Conservation (phyloP, 2,329 filamentous ascomycete species). For the Ophiostoma sp. region DNA sequence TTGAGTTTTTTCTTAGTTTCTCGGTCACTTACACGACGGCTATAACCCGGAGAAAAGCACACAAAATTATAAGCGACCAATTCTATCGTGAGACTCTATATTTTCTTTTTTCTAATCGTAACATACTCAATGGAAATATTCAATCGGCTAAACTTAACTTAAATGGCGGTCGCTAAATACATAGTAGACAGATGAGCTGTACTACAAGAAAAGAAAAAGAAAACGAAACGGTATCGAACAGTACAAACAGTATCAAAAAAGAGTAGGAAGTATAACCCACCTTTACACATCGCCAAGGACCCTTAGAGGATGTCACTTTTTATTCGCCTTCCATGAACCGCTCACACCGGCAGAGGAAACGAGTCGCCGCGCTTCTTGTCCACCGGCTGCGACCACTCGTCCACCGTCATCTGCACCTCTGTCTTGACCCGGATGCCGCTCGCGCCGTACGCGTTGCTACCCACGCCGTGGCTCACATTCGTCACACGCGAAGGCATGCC, state of each 20-base stretch:
- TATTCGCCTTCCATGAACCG: neutral
- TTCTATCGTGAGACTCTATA: neutral
- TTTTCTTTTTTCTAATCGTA: neutral
- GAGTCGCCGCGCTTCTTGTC: conserved; percentile 15
- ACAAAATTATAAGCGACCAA: neutral
- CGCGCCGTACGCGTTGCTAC: neutral
- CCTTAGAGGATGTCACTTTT: no score
- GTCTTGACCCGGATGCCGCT: conserved; percentile 27
- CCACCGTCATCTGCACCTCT: conserved; percentile 25
- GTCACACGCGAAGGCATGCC: neutral
- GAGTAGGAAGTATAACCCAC: neutral
- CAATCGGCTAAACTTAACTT: neutral
- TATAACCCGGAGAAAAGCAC: neutral
- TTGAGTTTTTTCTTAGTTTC: neutral
- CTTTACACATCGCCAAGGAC: neutral
- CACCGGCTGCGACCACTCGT: conserved; percentile 14
- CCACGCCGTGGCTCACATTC: neutral
- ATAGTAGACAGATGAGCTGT: neutral
- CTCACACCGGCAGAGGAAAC: conserved; percentile 14
- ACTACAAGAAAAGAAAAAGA: neutral
- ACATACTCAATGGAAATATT: neutral
- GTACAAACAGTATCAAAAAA: neutral
- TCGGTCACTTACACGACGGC: neutral
- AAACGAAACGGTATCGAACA: conserved; percentile 6
- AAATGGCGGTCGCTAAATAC: neutral